Conservation (phyloP, 2,329 filamentous ascomycete species). For the Ophiostoma novo-ulmi region DNA sequence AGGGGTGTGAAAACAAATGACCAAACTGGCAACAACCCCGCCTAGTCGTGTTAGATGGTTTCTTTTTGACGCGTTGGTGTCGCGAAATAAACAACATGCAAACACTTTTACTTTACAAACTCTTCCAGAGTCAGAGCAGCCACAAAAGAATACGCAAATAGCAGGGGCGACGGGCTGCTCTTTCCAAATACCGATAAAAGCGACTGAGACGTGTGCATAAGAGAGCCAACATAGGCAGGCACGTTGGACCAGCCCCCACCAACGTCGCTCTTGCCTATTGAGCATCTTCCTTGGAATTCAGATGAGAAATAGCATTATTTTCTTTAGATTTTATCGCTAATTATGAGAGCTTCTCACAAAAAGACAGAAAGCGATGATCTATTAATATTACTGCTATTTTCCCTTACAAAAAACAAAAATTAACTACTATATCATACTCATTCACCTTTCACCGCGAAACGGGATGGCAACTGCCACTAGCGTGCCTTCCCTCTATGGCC, state of each 20-base stretch:
- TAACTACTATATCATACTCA: neutral
- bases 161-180: neutral
- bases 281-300: neutral
- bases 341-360: neutral
- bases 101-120: neutral
- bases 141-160: neutral
- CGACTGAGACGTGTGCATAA: neutral
- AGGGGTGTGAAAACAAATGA: slow-evolving; percentile 7
- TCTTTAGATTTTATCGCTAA: too few relatives aligned
- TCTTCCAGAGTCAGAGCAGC: neutral
- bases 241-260: slow-evolving; percentile 10
- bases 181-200: neutral
- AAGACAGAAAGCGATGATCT: neutral
- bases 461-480: slow-evolving; percentile 10
- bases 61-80: slow-evolving; percentile 7
- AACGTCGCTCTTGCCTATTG: neutral
- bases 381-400: neutral
- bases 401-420: neutral
- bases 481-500: slow-evolving; percentile 18
- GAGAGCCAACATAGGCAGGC: neutral
- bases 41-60: neutral
- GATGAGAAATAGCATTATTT: neutral
- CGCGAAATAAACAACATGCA: slow-evolving; percentile 9
- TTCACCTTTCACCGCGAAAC: neutral
- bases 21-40: slow-evolving; percentile 6